phyloP scores from a whole-genome alignment of 2,329 filamentous ascomycete species.

The Aspergillus fumigatiaffinis region DNA sequence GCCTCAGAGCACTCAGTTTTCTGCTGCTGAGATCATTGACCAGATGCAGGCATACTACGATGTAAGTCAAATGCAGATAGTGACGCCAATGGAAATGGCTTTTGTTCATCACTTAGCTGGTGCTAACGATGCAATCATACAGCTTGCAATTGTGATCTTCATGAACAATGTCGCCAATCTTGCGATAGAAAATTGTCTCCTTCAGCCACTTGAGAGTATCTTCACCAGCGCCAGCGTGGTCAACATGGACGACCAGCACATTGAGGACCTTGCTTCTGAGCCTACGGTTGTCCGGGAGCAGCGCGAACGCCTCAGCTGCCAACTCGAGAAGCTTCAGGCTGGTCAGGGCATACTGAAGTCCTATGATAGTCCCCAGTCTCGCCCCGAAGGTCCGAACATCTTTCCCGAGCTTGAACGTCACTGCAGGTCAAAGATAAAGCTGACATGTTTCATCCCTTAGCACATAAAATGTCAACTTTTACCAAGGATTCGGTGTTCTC shows the following conservation, averaged over 20 bases:
- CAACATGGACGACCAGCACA: conserved; percentile 29
- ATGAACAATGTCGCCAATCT: conserved; percentile 50
- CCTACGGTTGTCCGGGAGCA: conserved; percentile 10
- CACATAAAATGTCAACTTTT: too few species aligned
- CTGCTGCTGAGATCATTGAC: conserved; percentile 41
- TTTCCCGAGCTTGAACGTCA: not conserved
- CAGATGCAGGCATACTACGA: conserved; percentile 37
- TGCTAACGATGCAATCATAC: not conserved
- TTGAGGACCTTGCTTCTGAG: conserved; percentile 39
- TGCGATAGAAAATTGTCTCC: conserved; percentile 48
- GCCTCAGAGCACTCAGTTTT: conserved; percentile 27
- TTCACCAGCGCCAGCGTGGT: conserved; percentile 39
- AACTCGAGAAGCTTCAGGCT: conserved; percentile 15
- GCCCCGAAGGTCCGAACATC: not conserved
- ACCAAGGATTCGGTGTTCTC: too few species aligned
- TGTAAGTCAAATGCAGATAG: conserved; percentile 7
- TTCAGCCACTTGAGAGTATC: conserved; percentile 40
- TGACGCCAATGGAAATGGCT: too few species aligned
- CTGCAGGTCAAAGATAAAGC: not conserved
- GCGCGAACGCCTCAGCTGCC: conserved; percentile 8
- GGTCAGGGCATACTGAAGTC: conserved; percentile 6
- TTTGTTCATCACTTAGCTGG: too few species aligned
- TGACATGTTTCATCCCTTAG: not conserved
- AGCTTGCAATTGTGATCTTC: conserved; percentile 40
- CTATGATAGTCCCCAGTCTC: not conserved